Conservation (phyloP, 1,139 yeast species). For the Kurtzmaniella quercitrusa region DNA sequence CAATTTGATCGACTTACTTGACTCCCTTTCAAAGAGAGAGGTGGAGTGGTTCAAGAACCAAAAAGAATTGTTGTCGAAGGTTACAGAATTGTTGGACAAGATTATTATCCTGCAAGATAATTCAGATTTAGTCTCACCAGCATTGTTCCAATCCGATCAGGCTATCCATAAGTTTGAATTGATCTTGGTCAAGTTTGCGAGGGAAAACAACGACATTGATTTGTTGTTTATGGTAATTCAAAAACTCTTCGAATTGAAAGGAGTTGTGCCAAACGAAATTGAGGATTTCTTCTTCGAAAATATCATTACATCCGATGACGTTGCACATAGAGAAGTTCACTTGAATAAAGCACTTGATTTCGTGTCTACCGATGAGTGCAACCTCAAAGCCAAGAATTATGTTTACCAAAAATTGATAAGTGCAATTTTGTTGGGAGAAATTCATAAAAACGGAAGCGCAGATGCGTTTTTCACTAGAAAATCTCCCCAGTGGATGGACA, state of each 20-base stretch:
- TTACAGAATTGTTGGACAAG: conserved; percentile 44
- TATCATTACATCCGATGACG: conserved; percentile 52
- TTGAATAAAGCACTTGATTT: conserved; percentile 51
- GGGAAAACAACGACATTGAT: conserved; percentile 28
- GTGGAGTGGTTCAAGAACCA: conserved; percentile 60
- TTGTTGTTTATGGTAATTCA: conserved; percentile 48
- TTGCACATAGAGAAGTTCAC: conserved; percentile 44
- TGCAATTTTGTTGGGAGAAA: conserved; percentile 63
- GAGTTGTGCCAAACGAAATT: conserved; percentile 44
- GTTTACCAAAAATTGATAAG: conserved; percentile 63
- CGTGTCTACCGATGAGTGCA: conserved; percentile 35
- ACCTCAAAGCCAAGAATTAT: conserved; percentile 56
- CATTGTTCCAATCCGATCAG: conserved; percentile 73
- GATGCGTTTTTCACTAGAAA: conserved; percentile 38
- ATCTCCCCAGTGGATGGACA: conserved; percentile 58
- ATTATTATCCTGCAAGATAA: conserved; percentile 38
- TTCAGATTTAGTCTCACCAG: conserved; percentile 52
- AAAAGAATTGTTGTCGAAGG: conserved; percentile 42
- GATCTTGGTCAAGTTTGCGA: conserved; percentile 49
- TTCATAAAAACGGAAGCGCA: conserved; percentile 48
- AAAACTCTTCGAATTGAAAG: conserved; percentile 42
- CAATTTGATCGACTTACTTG: conserved; percentile 64
- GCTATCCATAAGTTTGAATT: conserved; percentile 60
- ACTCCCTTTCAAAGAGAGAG: conserved; percentile 51
- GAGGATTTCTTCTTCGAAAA: conserved; percentile 56